phyloP scores from a whole-genome alignment of 2,329 filamentous ascomycete species.

The Falciphora oryzae region DNA sequence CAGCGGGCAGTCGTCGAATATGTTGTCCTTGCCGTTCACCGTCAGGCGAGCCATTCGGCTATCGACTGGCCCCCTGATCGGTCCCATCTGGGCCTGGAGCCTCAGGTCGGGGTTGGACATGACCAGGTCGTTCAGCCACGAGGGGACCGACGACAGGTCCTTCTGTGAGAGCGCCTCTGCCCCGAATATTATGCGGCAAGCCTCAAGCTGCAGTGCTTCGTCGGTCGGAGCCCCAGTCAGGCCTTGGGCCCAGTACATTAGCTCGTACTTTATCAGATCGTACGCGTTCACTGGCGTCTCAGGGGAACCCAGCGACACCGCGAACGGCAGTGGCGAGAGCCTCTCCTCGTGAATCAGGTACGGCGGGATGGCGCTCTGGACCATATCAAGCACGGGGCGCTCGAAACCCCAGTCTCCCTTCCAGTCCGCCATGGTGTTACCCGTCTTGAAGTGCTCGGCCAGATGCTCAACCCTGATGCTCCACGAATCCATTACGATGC shows the following conservation, averaged over 20 bases:
- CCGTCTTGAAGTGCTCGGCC: conserved; percentile 62
- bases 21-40: conserved; percentile 52
- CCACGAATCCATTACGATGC: conserved; percentile 57
- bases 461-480: conserved; percentile 55
- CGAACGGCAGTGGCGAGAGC: conserved; percentile 48
- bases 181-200: conserved; percentile 52
- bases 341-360: conserved; percentile 61
- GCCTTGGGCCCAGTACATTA: conserved; percentile 46
- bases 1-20: conserved; percentile 52
- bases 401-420: conserved; percentile 67
- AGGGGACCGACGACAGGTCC: conserved; percentile 29
- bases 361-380: conserved; percentile 62
- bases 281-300: conserved; percentile 52
- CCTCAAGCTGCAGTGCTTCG: conserved; percentile 49
- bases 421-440: conserved; percentile 63
- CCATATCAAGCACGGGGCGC: conserved; percentile 51
- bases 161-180: conserved; percentile 41
- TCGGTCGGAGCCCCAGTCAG: conserved; percentile 41
- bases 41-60: conserved; percentile 40
- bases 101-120: conserved; percentile 40
- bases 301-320: conserved; percentile 37
- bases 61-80: conserved; percentile 39
- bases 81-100: conserved; percentile 41
- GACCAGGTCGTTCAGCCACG: conserved; percentile 56
- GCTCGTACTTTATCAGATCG: conserved; percentile 53